Base-by-base conservation (phyloP, 139 green algal species). In the Chloropicon primus region DNA sequence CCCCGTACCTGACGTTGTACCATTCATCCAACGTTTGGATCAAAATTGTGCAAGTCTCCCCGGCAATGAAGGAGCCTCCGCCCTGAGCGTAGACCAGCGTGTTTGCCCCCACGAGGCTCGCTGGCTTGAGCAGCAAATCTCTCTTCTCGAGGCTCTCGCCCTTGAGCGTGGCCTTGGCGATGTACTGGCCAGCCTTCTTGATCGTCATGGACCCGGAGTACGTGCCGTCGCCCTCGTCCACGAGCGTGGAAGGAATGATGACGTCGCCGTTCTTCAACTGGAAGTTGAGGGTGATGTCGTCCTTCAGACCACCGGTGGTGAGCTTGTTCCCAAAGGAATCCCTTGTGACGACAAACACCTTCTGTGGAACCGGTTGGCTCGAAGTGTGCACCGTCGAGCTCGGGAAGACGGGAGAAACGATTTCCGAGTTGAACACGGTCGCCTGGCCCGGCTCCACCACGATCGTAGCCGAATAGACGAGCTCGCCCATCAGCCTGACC, bases 251-350 rank as follows among this genome's bases (percentile, higher is more conserved):
- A 17, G 27, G 27, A 25, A 24, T 78, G 24, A 25, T 28, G 21
- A 28, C 53, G 5, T 24, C 10, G 27, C 26, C 5, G 2, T 24
- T 26, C 41, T 62, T 62, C 41, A 62, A 17, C 41, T 62, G 41
- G 17, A 62, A 62, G 41, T 62, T 62, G 41, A 62, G 41, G 41
- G 41, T 62, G 27, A 78, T 41, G 17, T n/a, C 23, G 5, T 28
- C 71, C 27, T 23, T 10, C 24, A 27, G 23, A 23, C 74, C 74
- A 17, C 74, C 74, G 2, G 5, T 21, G 1, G 74, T 28, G 24
- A 62, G 53, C 21, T 72, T 28, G 74, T 78, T 78, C 27, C 74
- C 74, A 26, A 62, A 62, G 74, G 74, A 28, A 28, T 78, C 74
- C 5, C 26, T 28, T 1, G 74, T 29, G 26, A 24, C 22, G 27